phyloP scores from a whole-genome alignment of 192 early-diverging fungal genomes.

The Rhizoclosmatium sp. region DNA sequence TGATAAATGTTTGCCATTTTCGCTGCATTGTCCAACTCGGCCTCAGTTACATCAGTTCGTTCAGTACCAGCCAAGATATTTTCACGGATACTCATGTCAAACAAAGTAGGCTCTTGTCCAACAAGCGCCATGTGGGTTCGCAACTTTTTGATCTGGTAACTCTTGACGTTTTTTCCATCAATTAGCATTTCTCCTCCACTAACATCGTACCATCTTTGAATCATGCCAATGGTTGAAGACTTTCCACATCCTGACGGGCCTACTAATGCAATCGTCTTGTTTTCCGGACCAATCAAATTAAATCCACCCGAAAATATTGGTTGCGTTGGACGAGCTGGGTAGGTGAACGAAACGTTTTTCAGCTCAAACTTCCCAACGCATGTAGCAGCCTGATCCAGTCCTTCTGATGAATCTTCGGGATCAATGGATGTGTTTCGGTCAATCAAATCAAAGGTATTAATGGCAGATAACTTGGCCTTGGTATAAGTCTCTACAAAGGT shows the following conservation, averaged over 20 bases:
- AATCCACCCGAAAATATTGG: slow-evolving; percentile 60
- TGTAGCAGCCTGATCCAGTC: slow-evolving; percentile 27
- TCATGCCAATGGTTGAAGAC: slow-evolving; percentile 64
- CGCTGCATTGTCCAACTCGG: slow-evolving; percentile 72
- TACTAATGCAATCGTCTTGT: slow-evolving; percentile 72
- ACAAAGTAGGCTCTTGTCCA: slow-evolving; percentile 59
- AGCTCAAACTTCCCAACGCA: slow-evolving; percentile 55
- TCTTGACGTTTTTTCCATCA: slow-evolving; percentile 70
- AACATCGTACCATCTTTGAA: slow-evolving; percentile 79
- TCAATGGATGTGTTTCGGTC: slow-evolving; percentile 60
- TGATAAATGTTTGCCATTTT: slow-evolving; percentile 76
- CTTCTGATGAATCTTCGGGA: slow-evolving; percentile 53
- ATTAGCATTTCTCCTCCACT: slow-evolving; percentile 63
- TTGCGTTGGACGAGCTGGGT: slow-evolving; percentile 70
- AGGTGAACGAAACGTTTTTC: slow-evolving; percentile 50
- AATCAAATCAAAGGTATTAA: slow-evolving; percentile 51
- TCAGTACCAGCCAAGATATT: slow-evolving; percentile 47
- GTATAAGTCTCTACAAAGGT: slow-evolving; percentile 55
- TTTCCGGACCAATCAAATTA: slow-evolving; percentile 63
- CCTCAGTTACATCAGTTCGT: slow-evolving; percentile 49
- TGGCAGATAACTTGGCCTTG: slow-evolving; percentile 56
- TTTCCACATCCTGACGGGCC: slow-evolving; percentile 80
- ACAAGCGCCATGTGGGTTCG: slow-evolving; percentile 73
- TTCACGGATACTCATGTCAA: slow-evolving; percentile 52
- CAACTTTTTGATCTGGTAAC: slow-evolving; percentile 68